These are phyloP conservation scores for Hypomontagnella monticulosa DNA, from an alignment of 495 filamentous ascomycete species.

Conservation along the genomic window DNA sequence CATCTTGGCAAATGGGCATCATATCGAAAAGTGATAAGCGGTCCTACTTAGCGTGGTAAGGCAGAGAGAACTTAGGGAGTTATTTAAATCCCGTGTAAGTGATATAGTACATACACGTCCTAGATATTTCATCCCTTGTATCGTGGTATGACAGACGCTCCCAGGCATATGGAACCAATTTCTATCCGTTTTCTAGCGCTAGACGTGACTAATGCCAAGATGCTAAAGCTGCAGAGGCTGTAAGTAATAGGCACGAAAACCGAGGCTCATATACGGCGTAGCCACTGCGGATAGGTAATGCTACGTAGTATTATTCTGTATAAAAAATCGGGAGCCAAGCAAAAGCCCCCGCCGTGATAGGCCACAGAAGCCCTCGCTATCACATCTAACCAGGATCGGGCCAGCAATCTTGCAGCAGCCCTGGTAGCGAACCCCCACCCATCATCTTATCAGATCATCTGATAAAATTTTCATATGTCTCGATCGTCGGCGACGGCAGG, in stretches of 20 bases:
- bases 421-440: conserved; percentile 7
- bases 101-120: too few species aligned
- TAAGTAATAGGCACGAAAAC: conserved; percentile 4
- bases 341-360: conserved; percentile 22
- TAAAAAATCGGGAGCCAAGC: neutral
- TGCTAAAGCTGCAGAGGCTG: neutral
- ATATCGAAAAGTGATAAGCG: too few species aligned
- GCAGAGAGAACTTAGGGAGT: too few species aligned
- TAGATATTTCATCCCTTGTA: too few species aligned
- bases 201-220: conserved; percentile 36
- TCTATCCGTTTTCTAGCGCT: neutral
- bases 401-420: conserved; percentile 4
- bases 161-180: neutral
- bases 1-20: too few species aligned
- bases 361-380: conserved; percentile 6
- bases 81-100: too few species aligned
- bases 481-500: conserved; percentile 15
- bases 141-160: too few species aligned
- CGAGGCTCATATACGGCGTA: neutral
- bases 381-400: conserved; percentile 16
- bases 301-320: conserved; percentile 7
- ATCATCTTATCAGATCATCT: conserved; percentile 39
- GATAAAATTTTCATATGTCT: conserved; percentile 32
- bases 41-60: too few species aligned
- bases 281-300: conserved; percentile 20